Conservation (phyloP, 2,329 filamentous ascomycete genomes). For the Aspergillus bombycis region DNA sequence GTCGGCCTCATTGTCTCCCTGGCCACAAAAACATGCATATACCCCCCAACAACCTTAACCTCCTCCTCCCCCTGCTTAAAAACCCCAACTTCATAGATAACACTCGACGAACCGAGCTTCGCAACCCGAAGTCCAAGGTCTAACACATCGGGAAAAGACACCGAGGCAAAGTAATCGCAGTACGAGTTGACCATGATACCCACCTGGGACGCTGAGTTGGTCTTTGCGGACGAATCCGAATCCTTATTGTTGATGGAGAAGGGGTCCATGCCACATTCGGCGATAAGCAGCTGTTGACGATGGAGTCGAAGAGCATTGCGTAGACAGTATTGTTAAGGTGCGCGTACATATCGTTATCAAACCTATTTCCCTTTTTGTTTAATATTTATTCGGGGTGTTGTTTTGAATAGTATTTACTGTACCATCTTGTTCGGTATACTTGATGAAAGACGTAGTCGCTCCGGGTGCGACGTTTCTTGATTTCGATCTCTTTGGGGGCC, state of each 20-base stretch:
- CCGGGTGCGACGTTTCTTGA: constrained; percentile 64
- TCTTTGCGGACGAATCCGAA: background rate
- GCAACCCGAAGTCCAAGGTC: constrained; percentile 82
- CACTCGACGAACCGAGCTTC: constrained; percentile 82
- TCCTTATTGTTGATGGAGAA: constrained; percentile 53
- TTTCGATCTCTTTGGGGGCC: constrained; percentile 36
- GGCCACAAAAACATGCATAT: constrained; percentile 88
- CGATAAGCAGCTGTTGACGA: constrained; percentile 85
- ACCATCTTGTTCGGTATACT: constrained; percentile 89
- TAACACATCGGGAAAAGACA: constrained; percentile 79
- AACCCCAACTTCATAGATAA: constrained; percentile 85
- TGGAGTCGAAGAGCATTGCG: constrained; percentile 83
- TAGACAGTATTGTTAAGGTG: constrained; percentile 93
- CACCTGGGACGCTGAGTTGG: constrained; percentile 58
- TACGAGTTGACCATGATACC: constrained; percentile 84
- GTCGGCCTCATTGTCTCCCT: constrained; percentile 70
- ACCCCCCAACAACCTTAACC: constrained; percentile 82
- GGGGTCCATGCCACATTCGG: constrained; percentile 73
- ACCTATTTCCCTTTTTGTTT: constrained; percentile 55
- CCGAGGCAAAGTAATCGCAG: constrained; percentile 81
- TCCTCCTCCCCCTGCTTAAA: constrained; percentile 74
- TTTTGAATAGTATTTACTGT: constrained; percentile 15
- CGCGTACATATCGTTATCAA: constrained; percentile 92
- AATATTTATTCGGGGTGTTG: constrained; percentile 4
- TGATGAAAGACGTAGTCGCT: constrained; percentile 76